A percentile compares a stretch with the other conserved stretches of the same genome.
These are phyloP conservation scores for Leptographium lundbergii DNA, from an alignment of 2,329 filamentous ascomycete species.

Conservation along the genomic window DNA sequence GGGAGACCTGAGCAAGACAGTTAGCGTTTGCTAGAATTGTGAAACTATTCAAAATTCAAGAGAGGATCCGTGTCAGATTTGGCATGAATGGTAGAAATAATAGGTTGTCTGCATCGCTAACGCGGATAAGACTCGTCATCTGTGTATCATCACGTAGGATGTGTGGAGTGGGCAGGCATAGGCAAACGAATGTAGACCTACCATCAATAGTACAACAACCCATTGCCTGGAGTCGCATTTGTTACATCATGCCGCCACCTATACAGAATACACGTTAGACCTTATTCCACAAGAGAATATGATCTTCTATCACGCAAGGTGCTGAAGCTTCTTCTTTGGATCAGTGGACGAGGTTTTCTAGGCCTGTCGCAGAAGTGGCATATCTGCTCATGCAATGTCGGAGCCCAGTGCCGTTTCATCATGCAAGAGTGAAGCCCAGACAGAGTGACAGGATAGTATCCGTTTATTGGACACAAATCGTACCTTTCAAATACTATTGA, in stretches of 20 bases:
- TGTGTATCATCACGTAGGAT: slow-evolving; percentile 36
- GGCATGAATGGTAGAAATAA: slow-evolving; percentile 64
- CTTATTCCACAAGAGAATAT: not conserved
- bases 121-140: slow-evolving; percentile 73
- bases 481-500: slow-evolving; percentile 15
- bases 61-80: not conserved
- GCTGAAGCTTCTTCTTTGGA: slow-evolving; percentile 11
- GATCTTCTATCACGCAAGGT: not conserved
- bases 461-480: slow-evolving; percentile 10
- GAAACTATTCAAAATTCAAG: not conserved
- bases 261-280: not conserved
- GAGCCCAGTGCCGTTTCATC: slow-evolving; percentile 98
- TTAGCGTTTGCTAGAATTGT: not conserved
- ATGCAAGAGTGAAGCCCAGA: slow-evolving; percentile 26
- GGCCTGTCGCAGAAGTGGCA: slow-evolving; percentile 90
- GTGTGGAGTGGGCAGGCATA: slow-evolving; percentile 3
- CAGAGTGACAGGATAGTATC: not conserved
- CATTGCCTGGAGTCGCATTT: not conserved
- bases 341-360: slow-evolving; percentile 99
- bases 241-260: not conserved
- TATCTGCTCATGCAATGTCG: slow-evolving; percentile 71
- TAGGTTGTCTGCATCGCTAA: slow-evolving; percentile 57
- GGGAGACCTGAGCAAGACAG: not conserved
- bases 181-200: slow-evolving; percentile 4
- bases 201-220: not conserved